Evolutionary conservation across 2,329 filamentous ascomycete genomes (phyloP), one percentile per base, ranked within the genome.

Genomic region (Neopestalotiopsis sp.): DNA sequence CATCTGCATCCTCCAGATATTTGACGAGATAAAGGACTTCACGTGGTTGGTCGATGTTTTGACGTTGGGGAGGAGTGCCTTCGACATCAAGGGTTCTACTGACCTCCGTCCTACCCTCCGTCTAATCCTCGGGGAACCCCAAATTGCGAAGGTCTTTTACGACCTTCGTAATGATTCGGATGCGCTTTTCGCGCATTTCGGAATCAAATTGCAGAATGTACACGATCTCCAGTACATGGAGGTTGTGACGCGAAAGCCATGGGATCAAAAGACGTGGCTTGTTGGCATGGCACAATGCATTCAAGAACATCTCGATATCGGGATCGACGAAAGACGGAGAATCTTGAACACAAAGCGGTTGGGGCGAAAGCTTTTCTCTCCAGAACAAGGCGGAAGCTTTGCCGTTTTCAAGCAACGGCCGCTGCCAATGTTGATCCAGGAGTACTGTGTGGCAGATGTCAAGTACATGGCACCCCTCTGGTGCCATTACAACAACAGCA

Each of bases 131-230:
- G 83, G 89, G 74, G 81, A 79, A 0, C 6, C 70, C 0, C 9
- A 61, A 0, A 82, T 85, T 17, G 75, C 78, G 0, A 90, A 90
- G 71, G 83, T 85, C 38, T 82, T 90, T 69, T 90, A 89, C 72
- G 88, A 91, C 69, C 80, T 90, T 17, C 85, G 87, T 2, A 87
- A 86, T 70, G 87, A 89, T 72, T 87, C 88, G 0, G 85, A 90
- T 71, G 87, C 88, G 0, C 76, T 91, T 0, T 88, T 80, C 73
- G 74, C 58, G 59, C 84, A 82, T 42, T 89, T 78, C 70, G 56
- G 73, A 0, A 79, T 90, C 70, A 30, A 68, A 0, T 72, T 90
- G 0, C 69, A 71, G 0, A 83, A 85, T 0, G 73, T 89, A 10
- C 70, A 83, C 2, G 87, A 90, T 71, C 66, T 90, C 0, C 87